These are phyloP conservation scores for Flueggea neowawraea DNA, from an alignment of 441 rosid species.

Conservation along the genomic window DNA sequence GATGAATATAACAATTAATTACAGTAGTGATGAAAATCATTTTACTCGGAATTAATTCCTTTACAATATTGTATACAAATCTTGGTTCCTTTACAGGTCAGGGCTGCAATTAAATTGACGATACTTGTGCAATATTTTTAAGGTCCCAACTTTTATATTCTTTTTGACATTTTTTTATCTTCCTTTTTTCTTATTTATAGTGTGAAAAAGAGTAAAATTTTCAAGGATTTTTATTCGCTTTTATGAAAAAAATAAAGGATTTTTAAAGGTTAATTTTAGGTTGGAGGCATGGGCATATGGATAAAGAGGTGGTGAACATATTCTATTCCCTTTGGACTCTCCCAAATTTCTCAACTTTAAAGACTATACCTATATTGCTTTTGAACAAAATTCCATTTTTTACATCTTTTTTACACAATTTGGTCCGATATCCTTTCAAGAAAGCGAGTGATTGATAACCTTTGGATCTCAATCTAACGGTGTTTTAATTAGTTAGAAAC, in stretches of 20 bases:
- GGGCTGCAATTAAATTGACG: too few relatives aligned
- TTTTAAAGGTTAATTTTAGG: background rate
- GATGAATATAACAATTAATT: too few relatives aligned
- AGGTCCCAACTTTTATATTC: too few relatives aligned
- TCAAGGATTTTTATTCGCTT: background rate
- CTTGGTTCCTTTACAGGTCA: too few relatives aligned
- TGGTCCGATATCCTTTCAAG: constrained; percentile 15
- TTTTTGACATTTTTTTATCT: too few relatives aligned
- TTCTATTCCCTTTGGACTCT: constrained; percentile 11
- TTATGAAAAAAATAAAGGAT: background rate
- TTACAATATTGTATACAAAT: too few relatives aligned
- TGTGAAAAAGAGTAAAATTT: too few relatives aligned
- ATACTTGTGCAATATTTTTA: too few relatives aligned
- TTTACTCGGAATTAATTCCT: too few relatives aligned
- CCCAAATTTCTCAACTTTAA: constrained; percentile 16
- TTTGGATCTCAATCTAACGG: constrained; percentile 7
- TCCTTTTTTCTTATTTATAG: too few relatives aligned
- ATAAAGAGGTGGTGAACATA: constrained; percentile 1
- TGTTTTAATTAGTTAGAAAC: background rate
- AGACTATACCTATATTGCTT: constrained; percentile 7
- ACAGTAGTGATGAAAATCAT: too few relatives aligned
- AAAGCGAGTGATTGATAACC: constrained; percentile 5
- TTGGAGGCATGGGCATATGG: background rate
- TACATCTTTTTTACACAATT: constrained; percentile 12
- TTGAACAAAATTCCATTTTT: constrained; percentile 28